A percentile compares a stretch with the other conserved stretches of the same genome.
phyloP scores from a whole-genome alignment of 371 early-diverging fungal genomes.

The Syncephalastrum sp. region DNA sequence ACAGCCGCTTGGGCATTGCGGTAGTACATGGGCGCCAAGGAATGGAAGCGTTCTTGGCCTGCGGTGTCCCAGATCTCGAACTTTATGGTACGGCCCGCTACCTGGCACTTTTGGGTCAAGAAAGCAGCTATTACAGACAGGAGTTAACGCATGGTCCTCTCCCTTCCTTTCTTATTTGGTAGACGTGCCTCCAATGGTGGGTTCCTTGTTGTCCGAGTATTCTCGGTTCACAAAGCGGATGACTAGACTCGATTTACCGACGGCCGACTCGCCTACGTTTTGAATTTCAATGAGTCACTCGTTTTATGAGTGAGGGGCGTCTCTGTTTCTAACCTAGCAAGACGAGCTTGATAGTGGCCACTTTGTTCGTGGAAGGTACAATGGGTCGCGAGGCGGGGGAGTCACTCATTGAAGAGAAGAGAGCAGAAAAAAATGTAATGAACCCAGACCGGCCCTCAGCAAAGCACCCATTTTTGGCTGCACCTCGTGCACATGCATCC shows the following conservation, averaged over 20 bases:
- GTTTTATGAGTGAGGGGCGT: not conserved
- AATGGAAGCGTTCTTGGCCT: conserved; percentile 87
- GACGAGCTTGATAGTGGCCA: conserved; percentile 23
- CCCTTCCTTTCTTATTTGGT: not conserved
- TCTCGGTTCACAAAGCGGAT: conserved; percentile 92
- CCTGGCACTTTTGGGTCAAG: conserved; percentile 68
- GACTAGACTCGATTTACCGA: conserved; percentile 82
- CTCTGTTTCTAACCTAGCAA: conserved; percentile 16
- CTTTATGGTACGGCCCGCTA: conserved; percentile 72
- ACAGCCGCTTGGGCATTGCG: conserved; percentile 96
- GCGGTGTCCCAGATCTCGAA: conserved; percentile 96
- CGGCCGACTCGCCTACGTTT: conserved; percentile 78
- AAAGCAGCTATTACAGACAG: conserved; percentile 64
- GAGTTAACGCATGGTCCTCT: not conserved
- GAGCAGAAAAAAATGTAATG: no score
- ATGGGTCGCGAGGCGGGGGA: conserved; percentile 12
- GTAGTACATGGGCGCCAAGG: conserved; percentile 99
- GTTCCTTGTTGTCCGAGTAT: conserved; percentile 94
- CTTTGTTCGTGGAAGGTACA: conserved; percentile 8
- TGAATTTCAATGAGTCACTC: not conserved
- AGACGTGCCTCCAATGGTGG: conserved; percentile 90
- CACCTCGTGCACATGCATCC: no score
- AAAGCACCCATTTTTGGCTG: no score
- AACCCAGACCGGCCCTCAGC: no score
- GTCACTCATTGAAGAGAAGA: conserved; percentile 1